Percentiles rank a stretch among this genome's conserved stretches.
Conservation (phyloP, 1,284 basidiomycete genomes). For the Coriolopsis trogii region DNA sequence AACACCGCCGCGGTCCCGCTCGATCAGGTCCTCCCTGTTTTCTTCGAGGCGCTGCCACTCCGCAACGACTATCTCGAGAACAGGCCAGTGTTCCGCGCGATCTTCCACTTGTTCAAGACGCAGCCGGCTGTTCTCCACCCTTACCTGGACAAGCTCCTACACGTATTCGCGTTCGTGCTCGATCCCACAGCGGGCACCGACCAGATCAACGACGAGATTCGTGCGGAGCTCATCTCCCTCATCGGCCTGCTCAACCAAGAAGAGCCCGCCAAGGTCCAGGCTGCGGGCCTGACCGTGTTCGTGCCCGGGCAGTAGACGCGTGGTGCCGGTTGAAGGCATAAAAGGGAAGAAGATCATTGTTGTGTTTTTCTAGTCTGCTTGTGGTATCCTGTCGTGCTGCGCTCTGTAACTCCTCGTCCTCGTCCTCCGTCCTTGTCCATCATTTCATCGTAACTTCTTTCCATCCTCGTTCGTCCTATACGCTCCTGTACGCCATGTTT, state of each 20-base stretch:
- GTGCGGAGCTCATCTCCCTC: constrained; percentile 76
- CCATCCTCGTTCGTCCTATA: too few relatives aligned
- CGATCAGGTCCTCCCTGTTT: constrained; percentile 87
- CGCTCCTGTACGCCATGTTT: too few relatives aligned
- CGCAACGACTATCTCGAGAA: constrained; percentile 91
- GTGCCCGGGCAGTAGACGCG: constrained; percentile 34
- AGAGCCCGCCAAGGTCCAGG: constrained; percentile 75
- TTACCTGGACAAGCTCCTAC: constrained; percentile 83
- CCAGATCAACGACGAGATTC: constrained; percentile 79
- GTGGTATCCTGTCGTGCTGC: constrained; percentile 19
- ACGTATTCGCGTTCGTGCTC: constrained; percentile 85
- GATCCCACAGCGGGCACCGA: constrained; percentile 73
- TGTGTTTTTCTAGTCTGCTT: constrained; percentile 9
- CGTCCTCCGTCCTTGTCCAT: not conserved
- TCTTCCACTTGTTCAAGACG: constrained; percentile 87
- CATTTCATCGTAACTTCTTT: too few relatives aligned
- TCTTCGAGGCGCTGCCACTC: constrained; percentile 85
- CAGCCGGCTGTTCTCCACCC: constrained; percentile 74
- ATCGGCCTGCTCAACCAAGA: constrained; percentile 76
- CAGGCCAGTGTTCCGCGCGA: constrained; percentile 84
- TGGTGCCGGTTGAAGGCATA: not conserved
- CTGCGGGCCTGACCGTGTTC: constrained; percentile 66
- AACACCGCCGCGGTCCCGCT: constrained; percentile 86
- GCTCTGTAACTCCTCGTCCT: constrained; percentile 4
- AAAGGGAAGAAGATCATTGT: constrained; percentile 2